Percentiles rank a stretch among this genome's conserved stretches.
phyloP scores from a whole-genome alignment of 768 basidiomycete species.

The Coprinellus micaceus region DNA sequence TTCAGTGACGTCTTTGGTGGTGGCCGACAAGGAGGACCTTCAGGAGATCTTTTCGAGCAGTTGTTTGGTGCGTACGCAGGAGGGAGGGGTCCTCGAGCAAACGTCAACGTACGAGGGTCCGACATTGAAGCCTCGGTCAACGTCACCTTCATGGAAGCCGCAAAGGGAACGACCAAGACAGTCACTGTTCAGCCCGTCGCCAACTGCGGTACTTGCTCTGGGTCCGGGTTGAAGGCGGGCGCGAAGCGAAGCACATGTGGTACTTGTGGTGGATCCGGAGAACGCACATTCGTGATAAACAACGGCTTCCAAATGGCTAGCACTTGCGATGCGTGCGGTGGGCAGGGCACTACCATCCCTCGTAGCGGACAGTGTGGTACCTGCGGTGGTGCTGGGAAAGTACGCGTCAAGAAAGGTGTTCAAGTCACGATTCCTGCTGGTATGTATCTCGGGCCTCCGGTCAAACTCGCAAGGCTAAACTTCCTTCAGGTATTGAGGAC shows the following conservation, averaged over 20 bases:
- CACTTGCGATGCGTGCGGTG: constrained; percentile 80
- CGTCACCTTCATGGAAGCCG: constrained; percentile 90
- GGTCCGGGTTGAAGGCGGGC: constrained; percentile 83
- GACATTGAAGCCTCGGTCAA: constrained; percentile 78
- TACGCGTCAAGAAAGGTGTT: constrained; percentile 73
- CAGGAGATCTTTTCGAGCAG: constrained; percentile 72
- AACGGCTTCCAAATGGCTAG: constrained; percentile 96
- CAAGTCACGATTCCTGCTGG: constrained; percentile 85
- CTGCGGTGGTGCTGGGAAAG: constrained; percentile 86
- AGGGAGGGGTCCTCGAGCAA: constrained; percentile 41
- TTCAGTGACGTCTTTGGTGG: constrained; percentile 59
- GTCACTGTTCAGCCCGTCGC: constrained; percentile 77
- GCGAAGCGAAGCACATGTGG: constrained; percentile 76
- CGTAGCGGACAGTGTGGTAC: constrained; percentile 70
- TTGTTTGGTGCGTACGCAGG: constrained; percentile 75
- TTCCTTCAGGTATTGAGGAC: constrained; percentile 77
- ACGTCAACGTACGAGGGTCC: constrained; percentile 55
- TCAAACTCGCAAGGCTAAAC: constrained; percentile 9
- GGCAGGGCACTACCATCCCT: constrained; percentile 77
- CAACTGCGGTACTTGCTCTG: constrained; percentile 80
- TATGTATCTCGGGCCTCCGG: constrained; percentile 32
- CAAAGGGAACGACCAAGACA: constrained; percentile 77
- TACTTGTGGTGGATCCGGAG: constrained; percentile 83
- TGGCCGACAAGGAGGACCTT: constrained; percentile 34
- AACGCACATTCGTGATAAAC: constrained; percentile 84